Evolutionary conservation across 2,329 filamentous ascomycete genomes (phyloP), one percentile per base, ranked within the genome.

Genomic region (Neophaeococcomyces aloes): DNA sequence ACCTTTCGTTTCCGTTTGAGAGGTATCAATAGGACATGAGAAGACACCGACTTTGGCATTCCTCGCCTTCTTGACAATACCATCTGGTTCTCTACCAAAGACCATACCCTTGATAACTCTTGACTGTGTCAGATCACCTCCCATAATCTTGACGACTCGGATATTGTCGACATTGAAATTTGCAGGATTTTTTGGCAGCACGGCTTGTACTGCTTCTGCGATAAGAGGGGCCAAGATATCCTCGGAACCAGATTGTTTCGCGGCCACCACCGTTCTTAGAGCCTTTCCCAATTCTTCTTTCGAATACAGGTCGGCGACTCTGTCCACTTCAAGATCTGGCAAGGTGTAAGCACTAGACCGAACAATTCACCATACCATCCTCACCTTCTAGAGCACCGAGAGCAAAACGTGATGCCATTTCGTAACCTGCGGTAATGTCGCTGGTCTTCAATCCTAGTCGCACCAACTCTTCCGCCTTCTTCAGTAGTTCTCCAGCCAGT

Each of bases 121-220:
- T 64, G 87, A 94, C 70, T 98, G 88, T 59, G 93, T 86, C 60
- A 98, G 71, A 62, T 83, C 87, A 53, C 91, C 89, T 57, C 91
- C 91, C 89, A 98, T 96, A 59, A 98, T 98, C 76, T 98, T 98
- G 57, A 98, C 93, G 46, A 98, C 93, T 48, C 91, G 85, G 58
- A 98, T 82, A 65, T 98, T 98, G 72, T 98, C 91, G 53, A 98
- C 87, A 67, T 95, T 98, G 76, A 98, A 98, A 69, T 93, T 88
- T 62, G 75, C 69, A 17, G 91, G 84, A 69, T 95, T 94, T 73
- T 95, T 95, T 54, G 93, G 91, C 51, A 98, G 76, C 15, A 98
- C 88, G 34, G 86, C 80, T 45, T 96, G 78, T 17, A 81, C 76
- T 23, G 77, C 78, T 62, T 95, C 87, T 35, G 93, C 81, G 52